These are phyloP conservation scores for Psidium guajava DNA, from an alignment of 345 rosid species.

Conservation along the genomic window DNA sequence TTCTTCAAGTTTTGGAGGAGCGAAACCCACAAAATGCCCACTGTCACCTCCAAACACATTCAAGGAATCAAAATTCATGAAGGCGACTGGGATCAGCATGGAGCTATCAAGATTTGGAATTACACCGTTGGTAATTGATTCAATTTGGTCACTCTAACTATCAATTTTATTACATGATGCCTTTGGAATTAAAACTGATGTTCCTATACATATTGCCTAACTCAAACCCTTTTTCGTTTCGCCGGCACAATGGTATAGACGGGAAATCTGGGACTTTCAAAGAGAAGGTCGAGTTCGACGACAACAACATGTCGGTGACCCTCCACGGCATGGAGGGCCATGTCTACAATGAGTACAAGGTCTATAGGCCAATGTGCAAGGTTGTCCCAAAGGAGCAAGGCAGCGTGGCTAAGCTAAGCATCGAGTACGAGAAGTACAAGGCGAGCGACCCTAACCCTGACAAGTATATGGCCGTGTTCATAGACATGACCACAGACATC, in stretches of 20 bases:
- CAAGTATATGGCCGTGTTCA: slow-evolving; percentile 1
- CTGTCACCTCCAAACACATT: not conserved
- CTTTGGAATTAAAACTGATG: not conserved
- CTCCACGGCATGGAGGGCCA: slow-evolving; percentile 10
- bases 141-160: not conserved
- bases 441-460: not conserved
- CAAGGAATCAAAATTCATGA: slow-evolving; percentile 17
- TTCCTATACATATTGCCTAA: not conserved
- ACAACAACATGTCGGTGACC: slow-evolving; percentile 1
- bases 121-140: slow-evolving; percentile 2
- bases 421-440: slow-evolving; percentile 14
- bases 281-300: slow-evolving; percentile 9
- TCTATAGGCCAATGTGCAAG: not conserved
- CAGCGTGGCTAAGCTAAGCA: not conserved
- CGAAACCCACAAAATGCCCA: slow-evolving; percentile 6
- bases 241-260: not conserved
- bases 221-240: not conserved
- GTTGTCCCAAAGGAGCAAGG: not conserved
- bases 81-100: slow-evolving; percentile 25
- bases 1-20: slow-evolving; percentile 5
- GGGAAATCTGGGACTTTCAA: slow-evolving; percentile 8
- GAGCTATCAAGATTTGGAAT: slow-evolving; percentile 20
- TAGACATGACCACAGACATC: not conserved
- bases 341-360: slow-evolving; percentile 4
- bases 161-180: not conserved